Evolutionary conservation across 441 rosid genomes (phyloP).

Genomic region (Pelargonium citronellum): DNA sequence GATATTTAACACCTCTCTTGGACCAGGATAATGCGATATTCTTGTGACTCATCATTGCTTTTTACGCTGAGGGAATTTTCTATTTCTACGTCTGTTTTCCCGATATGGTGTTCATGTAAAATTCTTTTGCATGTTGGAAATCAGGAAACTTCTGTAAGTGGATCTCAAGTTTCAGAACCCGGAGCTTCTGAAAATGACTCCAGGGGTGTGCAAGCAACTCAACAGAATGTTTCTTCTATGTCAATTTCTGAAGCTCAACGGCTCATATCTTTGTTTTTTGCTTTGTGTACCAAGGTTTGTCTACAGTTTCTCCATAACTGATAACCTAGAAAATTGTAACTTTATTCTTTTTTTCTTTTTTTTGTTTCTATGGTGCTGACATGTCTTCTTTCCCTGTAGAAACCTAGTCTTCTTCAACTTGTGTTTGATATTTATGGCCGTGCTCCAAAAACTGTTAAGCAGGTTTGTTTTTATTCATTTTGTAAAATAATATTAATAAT

Average conservation of each 20-base stretch:
- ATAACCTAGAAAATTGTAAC: conserved; percentile 7
- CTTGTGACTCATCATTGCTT: too few species aligned
- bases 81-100: neutral
- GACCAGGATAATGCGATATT: neutral
- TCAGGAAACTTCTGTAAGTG: conserved; percentile 51
- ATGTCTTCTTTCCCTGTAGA: conserved; percentile 41
- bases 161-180: conserved; percentile 45
- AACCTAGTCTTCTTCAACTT: conserved; percentile 79
- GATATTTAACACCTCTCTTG: neutral
- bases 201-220: conserved; percentile 39
- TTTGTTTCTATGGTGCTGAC: conserved; percentile 24
- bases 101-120: neutral
- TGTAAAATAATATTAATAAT: neutral
- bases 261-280: conserved; percentile 76
- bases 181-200: conserved; percentile 47
- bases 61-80: too few species aligned
- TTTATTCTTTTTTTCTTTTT: conserved; percentile 10
- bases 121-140: conserved; percentile 45
- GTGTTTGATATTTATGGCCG: conserved; percentile 69
- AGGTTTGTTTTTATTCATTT: conserved; percentile 40
- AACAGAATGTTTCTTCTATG: conserved; percentile 42
- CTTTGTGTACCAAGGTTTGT: conserved; percentile 90
- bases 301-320: conserved; percentile 13
- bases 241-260: conserved; percentile 83
- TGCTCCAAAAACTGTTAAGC: conserved; percentile 83